A percentile compares a stretch with the other conserved stretches of the same genome.
Evolutionary conservation across 306 rosid species (phyloP).

Genomic region (Acacia confusa): DNA sequence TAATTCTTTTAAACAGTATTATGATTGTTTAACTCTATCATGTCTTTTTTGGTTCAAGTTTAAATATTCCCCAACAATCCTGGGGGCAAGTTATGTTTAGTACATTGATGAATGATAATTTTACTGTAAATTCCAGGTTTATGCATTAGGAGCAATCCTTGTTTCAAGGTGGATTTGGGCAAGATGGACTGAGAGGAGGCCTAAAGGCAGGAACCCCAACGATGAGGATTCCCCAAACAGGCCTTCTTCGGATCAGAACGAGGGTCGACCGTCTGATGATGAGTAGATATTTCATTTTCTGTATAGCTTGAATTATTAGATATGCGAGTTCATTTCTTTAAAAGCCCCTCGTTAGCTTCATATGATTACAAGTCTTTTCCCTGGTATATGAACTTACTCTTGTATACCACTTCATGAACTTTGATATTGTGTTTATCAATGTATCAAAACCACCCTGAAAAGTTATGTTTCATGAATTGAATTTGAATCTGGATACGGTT

Average conservation of each 20-base stretch:
- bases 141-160: slow-evolving; percentile 67
- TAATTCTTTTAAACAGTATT: background rate
- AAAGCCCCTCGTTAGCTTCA: background rate
- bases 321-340: background rate
- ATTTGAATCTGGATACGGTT: background rate
- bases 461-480: background rate
- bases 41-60: too few species aligned
- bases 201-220: slow-evolving; percentile 42
- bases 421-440: background rate
- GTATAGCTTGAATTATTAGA: background rate
- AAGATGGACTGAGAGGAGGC: slow-evolving; percentile 84
- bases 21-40: background rate
- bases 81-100: background rate
- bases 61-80: background rate
- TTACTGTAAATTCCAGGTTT: slow-evolving; percentile 50
- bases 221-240: slow-evolving; percentile 42
- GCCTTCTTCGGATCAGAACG: slow-evolving; percentile 19
- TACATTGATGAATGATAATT: background rate
- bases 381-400: background rate
- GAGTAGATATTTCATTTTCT: background rate
- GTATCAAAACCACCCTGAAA: background rate
- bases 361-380: background rate
- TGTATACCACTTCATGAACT: background rate
- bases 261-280: background rate
- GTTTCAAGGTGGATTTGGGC: slow-evolving; percentile 78